phyloP scores from a whole-genome alignment of 2,329 filamentous ascomycete genomes.

The Colletotrichum siamense region DNA sequence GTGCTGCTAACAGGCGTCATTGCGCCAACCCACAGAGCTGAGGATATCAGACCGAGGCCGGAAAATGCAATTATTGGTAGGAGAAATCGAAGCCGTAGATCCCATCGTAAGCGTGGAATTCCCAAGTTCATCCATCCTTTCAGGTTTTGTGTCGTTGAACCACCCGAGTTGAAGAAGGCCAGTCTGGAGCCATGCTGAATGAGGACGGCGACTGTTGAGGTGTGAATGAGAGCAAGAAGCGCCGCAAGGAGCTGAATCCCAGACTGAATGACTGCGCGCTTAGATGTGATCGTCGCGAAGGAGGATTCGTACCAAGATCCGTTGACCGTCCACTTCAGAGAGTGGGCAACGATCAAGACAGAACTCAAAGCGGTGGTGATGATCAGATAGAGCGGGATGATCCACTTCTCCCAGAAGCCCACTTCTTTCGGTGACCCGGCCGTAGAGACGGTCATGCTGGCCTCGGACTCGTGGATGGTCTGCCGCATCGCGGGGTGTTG shows the following conservation, averaged over 20 bases:
- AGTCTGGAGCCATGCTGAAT: slow-evolving; percentile 7
- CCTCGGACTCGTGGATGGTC: not conserved
- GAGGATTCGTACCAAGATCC: slow-evolving; percentile 5
- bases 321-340: not conserved
- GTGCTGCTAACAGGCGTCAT: slow-evolving; percentile 26
- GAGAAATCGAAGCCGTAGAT: not conserved
- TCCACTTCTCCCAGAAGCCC: not conserved
- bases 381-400: not conserved
- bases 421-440: not conserved
- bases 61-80: not conserved
- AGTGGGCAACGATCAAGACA: not conserved
- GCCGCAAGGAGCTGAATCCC: not conserved
- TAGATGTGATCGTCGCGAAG: not conserved
- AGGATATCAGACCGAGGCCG: not conserved
- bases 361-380: slow-evolving; percentile 6
- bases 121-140: not conserved
- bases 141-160: not conserved
- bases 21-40: slow-evolving; percentile 26
- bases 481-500: not conserved
- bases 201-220: not conserved
- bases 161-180: not conserved
- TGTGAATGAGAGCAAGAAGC: not conserved
- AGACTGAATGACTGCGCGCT: not conserved
- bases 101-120: not conserved
- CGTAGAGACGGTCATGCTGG: not conserved